These are phyloP conservation scores for Penicillium italicum DNA, from an alignment of 2,329 filamentous ascomycete species.

Conservation along the genomic window DNA sequence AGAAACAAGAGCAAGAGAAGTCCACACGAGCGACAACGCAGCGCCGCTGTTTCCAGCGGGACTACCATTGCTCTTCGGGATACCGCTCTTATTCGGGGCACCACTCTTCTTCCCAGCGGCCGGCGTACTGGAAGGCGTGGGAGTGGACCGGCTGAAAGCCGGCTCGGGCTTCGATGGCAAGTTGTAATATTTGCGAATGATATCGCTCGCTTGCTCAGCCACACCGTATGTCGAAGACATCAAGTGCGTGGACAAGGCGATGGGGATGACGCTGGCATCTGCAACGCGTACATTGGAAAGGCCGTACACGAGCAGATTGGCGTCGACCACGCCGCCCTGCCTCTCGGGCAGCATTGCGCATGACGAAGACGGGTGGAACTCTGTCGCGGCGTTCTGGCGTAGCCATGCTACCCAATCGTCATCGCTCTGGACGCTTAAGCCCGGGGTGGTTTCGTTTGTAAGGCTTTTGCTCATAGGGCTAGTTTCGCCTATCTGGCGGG, in stretches of 20 bases:
- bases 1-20: not conserved
- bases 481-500: slow-evolving; percentile 23
- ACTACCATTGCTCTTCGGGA: not conserved
- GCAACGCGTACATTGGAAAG: slow-evolving; percentile 31
- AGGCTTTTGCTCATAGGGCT: slow-evolving; percentile 20
- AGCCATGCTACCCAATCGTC: slow-evolving; percentile 26
- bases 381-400: slow-evolving; percentile 16
- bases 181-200: slow-evolving; percentile 1
- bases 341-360: slow-evolving; percentile 30
- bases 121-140: not conserved
- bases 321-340: slow-evolving; percentile 28
- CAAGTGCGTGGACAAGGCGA: slow-evolving; percentile 32
- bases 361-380: slow-evolving; percentile 26
- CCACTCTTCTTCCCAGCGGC: not conserved
- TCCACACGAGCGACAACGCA: not conserved
- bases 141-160: not conserved
- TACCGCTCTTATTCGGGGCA: not conserved
- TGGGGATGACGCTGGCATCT: slow-evolving; percentile 29
- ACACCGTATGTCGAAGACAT: slow-evolving; percentile 36
- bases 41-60: not conserved
- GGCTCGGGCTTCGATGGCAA: not conserved
- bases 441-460: slow-evolving; percentile 23
- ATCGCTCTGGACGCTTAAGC: slow-evolving; percentile 20
- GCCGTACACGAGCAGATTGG: slow-evolving; percentile 29
- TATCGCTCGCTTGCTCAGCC: slow-evolving; percentile 24